phyloP scores from a whole-genome alignment of 257 asterid genomes.

The Rubia yunnanensis region DNA sequence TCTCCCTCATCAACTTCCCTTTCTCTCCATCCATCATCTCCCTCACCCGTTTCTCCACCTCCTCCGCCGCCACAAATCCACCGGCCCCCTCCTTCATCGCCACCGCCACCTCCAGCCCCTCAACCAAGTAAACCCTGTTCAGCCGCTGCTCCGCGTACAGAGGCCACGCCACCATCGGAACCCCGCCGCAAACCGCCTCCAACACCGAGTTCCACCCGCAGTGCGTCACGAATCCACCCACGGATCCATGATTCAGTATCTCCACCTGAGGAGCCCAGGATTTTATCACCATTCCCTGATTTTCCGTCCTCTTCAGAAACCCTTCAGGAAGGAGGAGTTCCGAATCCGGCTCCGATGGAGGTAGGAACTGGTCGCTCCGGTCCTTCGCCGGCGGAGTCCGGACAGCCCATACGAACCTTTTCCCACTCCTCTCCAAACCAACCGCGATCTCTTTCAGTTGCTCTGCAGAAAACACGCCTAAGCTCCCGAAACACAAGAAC shows the following conservation, averaged over 20 bases:
- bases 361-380: slow-evolving; percentile 15
- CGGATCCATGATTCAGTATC: slow-evolving; percentile 37
- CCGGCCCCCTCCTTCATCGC: slow-evolving; percentile 27
- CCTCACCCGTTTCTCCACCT: slow-evolving; percentile 35
- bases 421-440: slow-evolving; percentile 41
- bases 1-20: slow-evolving; percentile 24
- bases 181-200: slow-evolving; percentile 44
- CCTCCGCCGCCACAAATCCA: slow-evolving; percentile 36
- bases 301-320: slow-evolving; percentile 36
- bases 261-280: slow-evolving; percentile 63
- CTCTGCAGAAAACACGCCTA: slow-evolving; percentile 25
- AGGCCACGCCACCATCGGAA: slow-evolving; percentile 70
- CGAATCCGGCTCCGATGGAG: slow-evolving; percentile 33
- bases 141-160: slow-evolving; percentile 52
- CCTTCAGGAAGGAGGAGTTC: slow-evolving; percentile 38
- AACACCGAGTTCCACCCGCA: slow-evolving; percentile 67
- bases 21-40: slow-evolving; percentile 32
- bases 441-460: slow-evolving; percentile 39
- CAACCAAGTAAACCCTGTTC: slow-evolving; percentile 38
- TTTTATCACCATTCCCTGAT: slow-evolving; percentile 35
- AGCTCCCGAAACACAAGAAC: slow-evolving; percentile 53
- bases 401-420: slow-evolving; percentile 49
- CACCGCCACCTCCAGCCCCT: slow-evolving; percentile 42
- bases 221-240: slow-evolving; percentile 63
- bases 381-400: slow-evolving; percentile 36